These are phyloP conservation scores for Sarocladium brachiariae DNA, from an alignment of 2,329 filamentous ascomycete genomes.

Conservation along the genomic window DNA sequence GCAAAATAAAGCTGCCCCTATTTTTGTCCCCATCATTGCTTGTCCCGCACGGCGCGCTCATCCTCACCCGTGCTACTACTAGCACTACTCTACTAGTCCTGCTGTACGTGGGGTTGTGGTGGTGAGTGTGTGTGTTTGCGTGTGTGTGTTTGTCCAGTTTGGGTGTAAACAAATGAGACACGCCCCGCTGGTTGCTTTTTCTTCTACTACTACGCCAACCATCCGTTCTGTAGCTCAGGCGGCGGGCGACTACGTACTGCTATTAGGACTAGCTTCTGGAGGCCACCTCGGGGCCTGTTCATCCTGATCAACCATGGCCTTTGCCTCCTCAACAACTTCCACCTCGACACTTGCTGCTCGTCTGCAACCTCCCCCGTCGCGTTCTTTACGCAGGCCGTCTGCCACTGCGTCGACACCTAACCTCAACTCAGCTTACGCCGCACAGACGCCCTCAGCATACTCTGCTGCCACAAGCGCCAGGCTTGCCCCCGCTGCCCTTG, in stretches of 20 bases:
- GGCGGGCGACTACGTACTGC: constrained; percentile 2
- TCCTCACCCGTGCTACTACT: too few species aligned
- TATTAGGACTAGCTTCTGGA: too few species aligned
- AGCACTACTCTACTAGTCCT: too few species aligned
- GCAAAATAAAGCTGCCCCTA: background rate
- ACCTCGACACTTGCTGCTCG: constrained; percentile 6
- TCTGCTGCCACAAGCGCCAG: background rate
- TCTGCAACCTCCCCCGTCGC: constrained; percentile 17
- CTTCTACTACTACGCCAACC: constrained; percentile 1
- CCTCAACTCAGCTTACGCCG: constrained; percentile 42
- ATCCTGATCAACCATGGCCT: constrained; percentile 1
- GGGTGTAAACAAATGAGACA: constrained; percentile 15
- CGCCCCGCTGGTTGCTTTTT: constrained; percentile 3
- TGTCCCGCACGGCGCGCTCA: too few species aligned
- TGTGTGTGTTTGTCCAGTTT: background rate
- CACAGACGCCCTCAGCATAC: constrained; percentile 12
- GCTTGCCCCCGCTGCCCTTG: constrained; percentile 39
- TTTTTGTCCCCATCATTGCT: background rate
- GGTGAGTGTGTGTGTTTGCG: background rate
- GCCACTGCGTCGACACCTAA: constrained; percentile 53
- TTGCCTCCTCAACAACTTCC: constrained; percentile 17
- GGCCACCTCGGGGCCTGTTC: constrained; percentile 2
- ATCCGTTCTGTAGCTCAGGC: constrained; percentile 2
- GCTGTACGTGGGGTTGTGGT: too few species aligned
- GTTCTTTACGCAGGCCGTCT: constrained; percentile 37